phyloP scores from a whole-genome alignment of 108 stramenopile species.

The Heterococcus sp. region DNA sequence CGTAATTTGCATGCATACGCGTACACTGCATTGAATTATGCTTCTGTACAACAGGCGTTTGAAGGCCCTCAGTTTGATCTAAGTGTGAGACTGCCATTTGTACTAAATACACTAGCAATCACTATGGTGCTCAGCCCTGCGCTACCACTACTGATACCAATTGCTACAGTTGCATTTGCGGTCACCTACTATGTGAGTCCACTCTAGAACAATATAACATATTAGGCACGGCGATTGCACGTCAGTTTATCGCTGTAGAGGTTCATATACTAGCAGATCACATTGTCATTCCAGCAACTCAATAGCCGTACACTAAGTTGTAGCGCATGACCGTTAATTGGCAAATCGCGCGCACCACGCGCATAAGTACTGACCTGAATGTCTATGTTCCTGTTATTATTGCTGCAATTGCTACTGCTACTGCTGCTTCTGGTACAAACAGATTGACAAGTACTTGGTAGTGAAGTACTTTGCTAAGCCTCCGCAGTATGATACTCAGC shows the following conservation, averaged over 20 bases:
- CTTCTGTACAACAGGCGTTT: background rate
- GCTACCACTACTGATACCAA: constrained; percentile 18
- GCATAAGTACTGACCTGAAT: no score
- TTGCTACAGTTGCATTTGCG: constrained; percentile 2
- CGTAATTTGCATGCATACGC: background rate
- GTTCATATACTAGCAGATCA: no score
- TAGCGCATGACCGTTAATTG: no score
- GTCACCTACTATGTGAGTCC: constrained; percentile 20
- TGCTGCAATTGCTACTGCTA: no score
- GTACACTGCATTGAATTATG: background rate
- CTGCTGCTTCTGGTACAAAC: no score
- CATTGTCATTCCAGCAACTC: no score
- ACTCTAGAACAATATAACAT: no score
- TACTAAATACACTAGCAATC: constrained; percentile 31
- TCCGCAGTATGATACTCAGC: background rate
- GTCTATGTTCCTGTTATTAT: no score
- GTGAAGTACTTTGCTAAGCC: background rate
- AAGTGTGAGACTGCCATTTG: constrained; percentile 21
- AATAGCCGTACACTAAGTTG: no score
- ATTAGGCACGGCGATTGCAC: no score
- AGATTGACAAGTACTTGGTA: background rate
- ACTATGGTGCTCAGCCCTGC: constrained; percentile 32
- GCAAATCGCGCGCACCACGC: no score
- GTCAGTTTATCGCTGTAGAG: no score
- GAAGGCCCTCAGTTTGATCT: constrained; percentile 28